Percentiles rank a stretch among this genome's conserved stretches.
Evolutionary conservation across 352 stramenopile species (phyloP).

Genomic region (Phytopythium montanum): DNA sequence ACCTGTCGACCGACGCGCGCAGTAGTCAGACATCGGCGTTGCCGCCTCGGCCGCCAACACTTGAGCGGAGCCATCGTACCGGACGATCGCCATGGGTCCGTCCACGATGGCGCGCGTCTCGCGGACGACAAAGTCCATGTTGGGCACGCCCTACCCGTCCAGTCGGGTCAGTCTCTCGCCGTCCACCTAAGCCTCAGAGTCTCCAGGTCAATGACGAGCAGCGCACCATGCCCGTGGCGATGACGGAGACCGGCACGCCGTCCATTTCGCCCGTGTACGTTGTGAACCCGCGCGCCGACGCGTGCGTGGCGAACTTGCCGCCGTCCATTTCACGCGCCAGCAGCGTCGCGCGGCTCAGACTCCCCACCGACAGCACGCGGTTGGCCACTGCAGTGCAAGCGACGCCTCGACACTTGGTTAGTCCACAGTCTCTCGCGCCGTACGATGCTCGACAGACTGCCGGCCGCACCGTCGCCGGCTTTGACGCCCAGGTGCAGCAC

Average conservation of each 20-base stretch:
- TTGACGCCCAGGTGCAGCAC: conserved; percentile 44
- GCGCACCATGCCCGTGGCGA: conserved; percentile 59
- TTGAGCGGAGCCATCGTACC: conserved; percentile 10
- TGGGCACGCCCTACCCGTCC: conserved; percentile 32
- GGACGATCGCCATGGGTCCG: conserved; percentile 51
- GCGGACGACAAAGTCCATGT: conserved; percentile 77
- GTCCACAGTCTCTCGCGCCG: no score
- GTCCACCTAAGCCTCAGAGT: not conserved
- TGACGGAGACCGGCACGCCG: conserved; percentile 40
- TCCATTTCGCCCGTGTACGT: conserved; percentile 55
- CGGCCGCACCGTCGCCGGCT: conserved; percentile 25
- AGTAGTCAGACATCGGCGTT: not conserved
- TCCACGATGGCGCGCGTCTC: conserved; percentile 47
- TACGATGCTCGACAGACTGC: no score
- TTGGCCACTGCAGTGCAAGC: conserved; percentile 32
- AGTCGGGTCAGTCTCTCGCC: not conserved
- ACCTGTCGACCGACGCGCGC: conserved; percentile 11
- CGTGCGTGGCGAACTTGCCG: conserved; percentile 19
- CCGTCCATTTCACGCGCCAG: conserved; percentile 31
- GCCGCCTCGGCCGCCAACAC: not conserved
- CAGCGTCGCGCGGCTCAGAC: conserved; percentile 28
- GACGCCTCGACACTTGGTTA: not conserved
- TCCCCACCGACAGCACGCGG: conserved; percentile 44
- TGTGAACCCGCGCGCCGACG: conserved; percentile 48
- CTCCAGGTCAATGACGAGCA: not conserved